Base-by-base conservation (phyloP, 441 rosid genomes). In the Brassica hybrid region DNA sequence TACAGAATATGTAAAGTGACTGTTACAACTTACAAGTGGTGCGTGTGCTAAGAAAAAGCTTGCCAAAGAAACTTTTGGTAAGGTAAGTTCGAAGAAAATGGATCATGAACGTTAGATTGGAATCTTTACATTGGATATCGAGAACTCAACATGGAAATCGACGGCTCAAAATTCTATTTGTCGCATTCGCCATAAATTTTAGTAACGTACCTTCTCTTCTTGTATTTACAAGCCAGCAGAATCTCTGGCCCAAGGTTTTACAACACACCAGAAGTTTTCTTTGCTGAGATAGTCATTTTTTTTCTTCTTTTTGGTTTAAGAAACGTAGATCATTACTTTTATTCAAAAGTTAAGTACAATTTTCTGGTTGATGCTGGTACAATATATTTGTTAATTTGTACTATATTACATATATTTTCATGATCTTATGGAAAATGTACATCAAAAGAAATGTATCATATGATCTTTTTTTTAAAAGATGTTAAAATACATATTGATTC, bases 191-290 rank as follows among this genome's bases (percentile, higher is more conserved):
- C 75, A 70, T 25, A 17, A 76, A 50, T 12, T 16, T 56, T 43
- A 34, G 64, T 62, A 61, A 62, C 52, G 25, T 34, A 12, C 43
- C 12, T 23, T 30, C 50, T 13, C 19, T 58, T 45, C 1, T 43
- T 43, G 67, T 67, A 17, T 54, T 17, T 54, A 63, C 17, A 18
- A 65, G 67, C 76, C 80, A 64, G 48, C 72, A 72, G 30, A 52
- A 52, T 64, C n/a, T 71, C 2, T 61, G 10, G 76, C 76, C 72
- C 72, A 43, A 65, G 14, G 76, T 64, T 64, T 71, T 76, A 14
- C 18, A 21, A 10, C 67, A 1, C 63, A 68, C 30, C 67, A 14
- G n/a, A 63, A 66, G 12, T 58, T 61, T 75, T 45, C 4, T 43
- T 67, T n/a, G 38, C 10, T 12, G 14, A 50, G 36, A 73, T 63